Conservation (phyloP, 2,329 filamentous ascomycete species). For the Colletotrichum melonis region DNA sequence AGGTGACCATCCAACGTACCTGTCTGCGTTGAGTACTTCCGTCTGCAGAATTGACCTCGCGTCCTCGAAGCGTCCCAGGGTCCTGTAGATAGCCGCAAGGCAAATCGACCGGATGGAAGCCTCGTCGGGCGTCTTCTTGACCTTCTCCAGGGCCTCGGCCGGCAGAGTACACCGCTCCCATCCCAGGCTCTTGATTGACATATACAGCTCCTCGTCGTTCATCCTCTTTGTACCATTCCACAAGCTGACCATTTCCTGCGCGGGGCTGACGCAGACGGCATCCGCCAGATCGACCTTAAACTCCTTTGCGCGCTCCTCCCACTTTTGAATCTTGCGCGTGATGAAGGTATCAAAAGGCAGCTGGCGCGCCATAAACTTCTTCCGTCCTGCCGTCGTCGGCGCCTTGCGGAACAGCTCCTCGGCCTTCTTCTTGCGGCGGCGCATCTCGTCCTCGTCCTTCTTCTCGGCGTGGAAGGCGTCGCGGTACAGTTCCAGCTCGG, state of each 20-base stretch:
- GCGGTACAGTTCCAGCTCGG: conserved; percentile 86
- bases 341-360: conserved; percentile 92
- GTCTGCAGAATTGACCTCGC: conserved; percentile 73
- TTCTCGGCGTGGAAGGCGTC: conserved; percentile 56
- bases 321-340: conserved; percentile 85
- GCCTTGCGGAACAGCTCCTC: conserved; percentile 78
- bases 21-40: conserved; percentile 74
- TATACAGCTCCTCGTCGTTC: conserved; percentile 71
- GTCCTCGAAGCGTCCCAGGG: conserved; percentile 70
- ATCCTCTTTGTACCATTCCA: conserved; percentile 93
- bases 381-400: conserved; percentile 81
- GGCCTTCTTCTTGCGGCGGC: conserved; percentile 70
- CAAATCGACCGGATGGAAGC: conserved; percentile 74
- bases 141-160: conserved; percentile 53
- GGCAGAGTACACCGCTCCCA: conserved; percentile 71
- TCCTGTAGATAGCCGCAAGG: conserved; percentile 73
- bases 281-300: conserved; percentile 79
- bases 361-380: conserved; percentile 89
- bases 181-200: conserved; percentile 70
- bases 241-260: conserved; percentile 92
- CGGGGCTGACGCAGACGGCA: conserved; percentile 82
- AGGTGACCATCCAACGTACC: conserved; percentile 51
- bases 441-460: conserved; percentile 56
- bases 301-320: conserved; percentile 80
- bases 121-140: conserved; percentile 68